These are phyloP conservation scores for Arachnomyces sp. DNA, from an alignment of 2,329 filamentous ascomycete genomes.

Conservation along the genomic window DNA sequence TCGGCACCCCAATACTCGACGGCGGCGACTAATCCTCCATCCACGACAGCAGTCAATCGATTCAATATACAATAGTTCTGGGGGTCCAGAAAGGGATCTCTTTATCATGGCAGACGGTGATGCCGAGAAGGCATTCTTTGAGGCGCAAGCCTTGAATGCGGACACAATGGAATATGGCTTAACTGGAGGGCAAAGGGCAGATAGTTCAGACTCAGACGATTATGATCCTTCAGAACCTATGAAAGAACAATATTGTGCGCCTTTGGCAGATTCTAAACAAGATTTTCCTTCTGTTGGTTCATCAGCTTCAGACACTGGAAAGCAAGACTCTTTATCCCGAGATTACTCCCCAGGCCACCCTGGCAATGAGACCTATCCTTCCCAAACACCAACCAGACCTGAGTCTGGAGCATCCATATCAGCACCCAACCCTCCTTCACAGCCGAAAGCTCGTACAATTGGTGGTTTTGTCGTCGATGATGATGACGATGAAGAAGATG, in stretches of 20 bases:
- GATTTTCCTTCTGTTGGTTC: constrained; percentile 19
- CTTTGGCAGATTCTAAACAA: constrained; percentile 24
- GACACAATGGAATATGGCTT: constrained; percentile 31
- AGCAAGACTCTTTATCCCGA: constrained; percentile 17
- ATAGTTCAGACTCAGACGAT: constrained; percentile 50
- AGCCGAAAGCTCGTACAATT: constrained; percentile 45
- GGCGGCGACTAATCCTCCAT: too few species aligned
- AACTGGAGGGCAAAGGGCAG: constrained; percentile 47
- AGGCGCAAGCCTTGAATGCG: constrained; percentile 40
- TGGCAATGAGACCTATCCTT: constrained; percentile 21
- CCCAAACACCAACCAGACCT: constrained; percentile 26
- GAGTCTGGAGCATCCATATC: constrained; percentile 25
- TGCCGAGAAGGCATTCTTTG: constrained; percentile 47
- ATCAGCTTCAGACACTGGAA: constrained; percentile 16
- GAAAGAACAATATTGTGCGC: constrained; percentile 32
- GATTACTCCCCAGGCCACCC: constrained; percentile 23
- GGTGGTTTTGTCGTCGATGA: constrained; percentile 59
- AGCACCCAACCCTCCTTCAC: constrained; percentile 26
- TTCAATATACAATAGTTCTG: too few species aligned
- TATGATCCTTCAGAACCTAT: constrained; percentile 46
- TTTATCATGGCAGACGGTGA: constrained; percentile 46
- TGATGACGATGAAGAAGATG: constrained; percentile 52
- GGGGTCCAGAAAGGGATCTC: background rate
- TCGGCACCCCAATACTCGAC: too few species aligned
- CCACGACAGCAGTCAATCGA: too few species aligned